Evolutionary conservation across 768 basidiomycete species (phyloP).

Genomic region (Suillus tomentosus): DNA sequence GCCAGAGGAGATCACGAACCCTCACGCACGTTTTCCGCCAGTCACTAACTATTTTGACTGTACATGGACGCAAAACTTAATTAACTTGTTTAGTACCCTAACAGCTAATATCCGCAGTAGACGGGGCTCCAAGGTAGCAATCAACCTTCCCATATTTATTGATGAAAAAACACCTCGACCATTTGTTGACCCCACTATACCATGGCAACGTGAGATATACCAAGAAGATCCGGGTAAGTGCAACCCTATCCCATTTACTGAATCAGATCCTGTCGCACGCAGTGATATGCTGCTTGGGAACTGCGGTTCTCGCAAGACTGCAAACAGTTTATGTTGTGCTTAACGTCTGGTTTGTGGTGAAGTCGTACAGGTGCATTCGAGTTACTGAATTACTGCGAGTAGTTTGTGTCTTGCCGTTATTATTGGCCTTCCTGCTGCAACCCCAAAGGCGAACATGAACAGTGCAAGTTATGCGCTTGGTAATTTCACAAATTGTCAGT

Average conservation of each 20-base stretch:
- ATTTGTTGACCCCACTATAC: conserved; percentile 91
- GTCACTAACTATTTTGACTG: conserved; percentile 36
- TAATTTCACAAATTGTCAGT: conserved; percentile 59
- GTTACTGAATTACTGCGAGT: neutral
- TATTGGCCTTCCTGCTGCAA: conserved; percentile 65
- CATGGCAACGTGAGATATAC: conserved; percentile 81
- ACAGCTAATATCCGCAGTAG: conserved; percentile 93
- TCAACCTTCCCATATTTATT: conserved; percentile 91
- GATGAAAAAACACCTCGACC: conserved; percentile 86
- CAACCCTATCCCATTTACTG: conserved; percentile 12
- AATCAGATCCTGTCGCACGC: conserved; percentile 55
- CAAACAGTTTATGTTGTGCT: conserved; percentile 65
- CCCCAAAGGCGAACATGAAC: conserved; percentile 61
- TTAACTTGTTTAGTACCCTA: conserved; percentile 68
- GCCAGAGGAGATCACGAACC: conserved; percentile 94
- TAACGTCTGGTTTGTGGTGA: conserved; percentile 53
- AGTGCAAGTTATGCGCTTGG: conserved; percentile 61
- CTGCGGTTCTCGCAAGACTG: conserved; percentile 62
- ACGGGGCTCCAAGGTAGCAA: conserved; percentile 91
- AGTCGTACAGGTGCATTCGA: neutral
- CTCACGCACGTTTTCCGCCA: conserved; percentile 97
- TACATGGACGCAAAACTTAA: conserved; percentile 16
- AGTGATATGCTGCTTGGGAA: conserved; percentile 66
- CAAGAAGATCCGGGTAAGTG: conserved; percentile 78
- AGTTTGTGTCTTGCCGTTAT: conserved; percentile 68